Evolutionary conservation across 768 basidiomycete species (phyloP), one percentile per base, ranked within the genome.

Genomic region (Rhodotorula diobovata): DNA sequence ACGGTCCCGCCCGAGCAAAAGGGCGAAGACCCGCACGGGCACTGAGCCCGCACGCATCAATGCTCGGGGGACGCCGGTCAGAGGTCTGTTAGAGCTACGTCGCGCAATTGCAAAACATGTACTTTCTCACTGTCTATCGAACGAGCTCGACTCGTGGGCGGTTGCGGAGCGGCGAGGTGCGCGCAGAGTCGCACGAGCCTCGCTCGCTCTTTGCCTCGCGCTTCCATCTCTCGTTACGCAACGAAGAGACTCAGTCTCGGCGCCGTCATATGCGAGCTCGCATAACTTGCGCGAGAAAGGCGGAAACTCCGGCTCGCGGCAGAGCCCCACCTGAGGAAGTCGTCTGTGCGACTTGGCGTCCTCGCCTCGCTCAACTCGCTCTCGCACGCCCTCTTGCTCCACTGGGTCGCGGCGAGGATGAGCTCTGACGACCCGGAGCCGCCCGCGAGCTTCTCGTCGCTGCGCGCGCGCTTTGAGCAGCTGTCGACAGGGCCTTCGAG

Each of bases 1-100:
- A 75, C 73, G 15, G 73, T 75, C 15, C 73, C 73, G 28, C 67
- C 73, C 28, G 73, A 67, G 56, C 73, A 71, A 45, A 67, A 74
- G 62, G 61, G 58, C 35, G 70, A 63, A 10, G 73, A 75, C 55
- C 67, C 70, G 15, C 73, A 75, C 67, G 73, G 70, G 35, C 73
- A 75, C 57, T 75, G 62, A 70, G 41, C 21, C 28, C 5, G 50
- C n/a, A 11, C 20, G 46, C 46, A 2, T 25, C 21, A 2, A 3
- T 10, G 23, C 11, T 8, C 25, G 25, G 8, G 16, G 5, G 28
- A 28, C 28, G 51, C 14, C 28, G 51, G 14, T 30, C 28, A 12
- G 34, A 30, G 53, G 53, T 54, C 30, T 54, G 23, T 25, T 23
- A 25, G 46, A 50, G 48, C 48, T 50, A 25, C 48, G 48, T 50